Conservation (phyloP, 441 rosid genomes). For the Pelargonium australe region DNA sequence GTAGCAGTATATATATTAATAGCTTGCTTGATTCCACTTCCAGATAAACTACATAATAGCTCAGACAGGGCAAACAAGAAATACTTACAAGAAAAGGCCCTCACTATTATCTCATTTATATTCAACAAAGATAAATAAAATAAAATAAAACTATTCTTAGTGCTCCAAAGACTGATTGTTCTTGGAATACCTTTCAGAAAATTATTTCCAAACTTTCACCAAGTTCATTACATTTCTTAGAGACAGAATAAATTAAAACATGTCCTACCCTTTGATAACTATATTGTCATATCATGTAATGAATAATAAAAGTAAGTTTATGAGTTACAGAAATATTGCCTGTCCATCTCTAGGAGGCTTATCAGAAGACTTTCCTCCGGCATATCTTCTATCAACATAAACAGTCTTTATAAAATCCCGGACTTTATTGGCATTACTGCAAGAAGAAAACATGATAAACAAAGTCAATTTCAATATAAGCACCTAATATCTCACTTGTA, state of each 20-base stretch:
- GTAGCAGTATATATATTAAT: slow-evolving; percentile 12
- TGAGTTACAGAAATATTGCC: slow-evolving; percentile 30
- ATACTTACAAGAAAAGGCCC: background rate
- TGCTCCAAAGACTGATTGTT: background rate
- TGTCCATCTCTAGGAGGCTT: slow-evolving; percentile 70
- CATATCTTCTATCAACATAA: slow-evolving; percentile 73
- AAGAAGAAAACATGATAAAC: slow-evolving; percentile 21
- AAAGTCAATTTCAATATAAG: slow-evolving; percentile 11
- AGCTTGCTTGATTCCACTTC: background rate
- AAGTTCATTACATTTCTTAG: background rate
- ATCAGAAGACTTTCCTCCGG: slow-evolving; percentile 55
- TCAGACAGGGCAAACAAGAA: slow-evolving; percentile 2
- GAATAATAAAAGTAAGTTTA: background rate
- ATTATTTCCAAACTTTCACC: background rate
- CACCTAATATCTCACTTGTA: slow-evolving; percentile 11
- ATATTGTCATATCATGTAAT: background rate
- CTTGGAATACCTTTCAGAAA: background rate
- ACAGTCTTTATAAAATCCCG: slow-evolving; percentile 81
- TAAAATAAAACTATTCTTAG: background rate
- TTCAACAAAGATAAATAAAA: background rate
- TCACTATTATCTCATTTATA: background rate
- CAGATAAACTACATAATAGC: background rate
- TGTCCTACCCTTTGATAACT: background rate
- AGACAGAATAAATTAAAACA: background rate
- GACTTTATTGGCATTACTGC: slow-evolving; percentile 67